Evolutionary conservation across 1,284 basidiomycete genomes (phyloP).

Genomic region (Ceratobasidium sp.): DNA sequence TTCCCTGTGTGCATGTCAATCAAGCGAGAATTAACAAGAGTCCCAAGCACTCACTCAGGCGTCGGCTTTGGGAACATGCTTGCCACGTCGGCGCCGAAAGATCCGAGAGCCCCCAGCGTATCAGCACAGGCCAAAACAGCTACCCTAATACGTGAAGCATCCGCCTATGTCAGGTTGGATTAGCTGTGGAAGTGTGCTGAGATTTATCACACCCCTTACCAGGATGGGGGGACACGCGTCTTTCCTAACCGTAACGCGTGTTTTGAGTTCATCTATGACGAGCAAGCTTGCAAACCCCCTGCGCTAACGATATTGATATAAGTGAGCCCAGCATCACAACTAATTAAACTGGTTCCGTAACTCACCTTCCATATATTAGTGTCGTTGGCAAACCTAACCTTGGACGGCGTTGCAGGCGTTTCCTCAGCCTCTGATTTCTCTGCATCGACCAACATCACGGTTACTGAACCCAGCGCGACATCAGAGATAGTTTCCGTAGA

Average conservation of each 20-base stretch:
- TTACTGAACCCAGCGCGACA: constrained; percentile 61
- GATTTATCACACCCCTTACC: constrained; percentile 3
- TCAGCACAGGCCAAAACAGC: constrained; percentile 42
- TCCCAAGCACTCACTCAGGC: not conserved
- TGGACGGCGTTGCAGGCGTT: constrained; percentile 54
- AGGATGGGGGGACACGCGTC: constrained; percentile 21
- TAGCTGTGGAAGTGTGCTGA: not conserved
- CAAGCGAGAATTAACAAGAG: not conserved
- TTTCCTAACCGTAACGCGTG: constrained; percentile 53
- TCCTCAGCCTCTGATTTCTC: constrained; percentile 36
- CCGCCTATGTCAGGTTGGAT: constrained; percentile 1
- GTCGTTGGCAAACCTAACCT: constrained; percentile 54
- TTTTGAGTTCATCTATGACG: constrained; percentile 65
- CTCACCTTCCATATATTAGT: constrained; percentile 76
- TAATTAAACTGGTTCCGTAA: constrained; percentile 42
- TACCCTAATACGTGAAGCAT: constrained; percentile 32
- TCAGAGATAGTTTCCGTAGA: constrained; percentile 67
- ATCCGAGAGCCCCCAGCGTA: constrained; percentile 36
- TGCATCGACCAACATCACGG: constrained; percentile 74
- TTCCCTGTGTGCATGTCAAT: constrained; percentile 8
- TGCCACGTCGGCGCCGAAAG: constrained; percentile 23
- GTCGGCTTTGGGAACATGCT: constrained; percentile 37
- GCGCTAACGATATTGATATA: constrained; percentile 48
- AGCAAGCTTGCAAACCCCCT: constrained; percentile 71
- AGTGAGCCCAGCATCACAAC: constrained; percentile 50